A percentile compares a stretch with the other conserved stretches of the same genome.
phyloP scores from a whole-genome alignment of 257 asterid genomes.

The Fraxinus quadrangulata region DNA sequence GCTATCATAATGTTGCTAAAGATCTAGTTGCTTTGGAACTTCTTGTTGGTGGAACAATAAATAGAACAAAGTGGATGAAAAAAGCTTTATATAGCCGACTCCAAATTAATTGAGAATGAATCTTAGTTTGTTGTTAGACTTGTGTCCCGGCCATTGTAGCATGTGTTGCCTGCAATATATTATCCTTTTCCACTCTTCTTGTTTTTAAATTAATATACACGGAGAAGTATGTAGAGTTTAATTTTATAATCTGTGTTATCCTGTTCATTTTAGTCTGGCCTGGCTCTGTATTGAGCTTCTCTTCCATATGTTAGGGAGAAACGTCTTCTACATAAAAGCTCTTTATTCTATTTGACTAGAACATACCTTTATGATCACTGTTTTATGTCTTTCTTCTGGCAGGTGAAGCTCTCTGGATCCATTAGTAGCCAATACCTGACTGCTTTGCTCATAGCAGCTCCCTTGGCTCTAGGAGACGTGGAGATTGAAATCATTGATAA shows the following conservation, averaged over 20 bases:
- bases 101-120: not conserved
- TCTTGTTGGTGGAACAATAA: not conserved
- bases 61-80: not conserved
- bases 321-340: not conserved
- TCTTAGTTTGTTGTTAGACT: not conserved
- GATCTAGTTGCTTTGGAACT: not conserved
- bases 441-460: conserved; percentile 84
- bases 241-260: not conserved
- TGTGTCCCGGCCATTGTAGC: not conserved
- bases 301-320: not conserved
- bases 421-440: conserved; percentile 96
- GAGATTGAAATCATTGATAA: conserved; percentile 94
- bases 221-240: not conserved
- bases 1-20: not conserved
- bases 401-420: conserved; percentile 98
- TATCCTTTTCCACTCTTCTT: not conserved
- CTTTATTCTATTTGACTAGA: conserved; percentile 7
- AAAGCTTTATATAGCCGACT: not conserved
- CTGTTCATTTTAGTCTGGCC: not conserved
- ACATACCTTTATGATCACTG: conserved; percentile 15
- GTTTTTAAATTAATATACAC: too few species aligned
- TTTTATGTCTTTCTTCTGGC: conserved; percentile 29
- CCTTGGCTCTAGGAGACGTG: conserved; percentile 55
- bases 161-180: not conserved
- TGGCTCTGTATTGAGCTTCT: conserved; percentile 2